A percentile compares a stretch with the other conserved stretches of the same genome.
Evolutionary conservation across 495 filamentous ascomycete genomes (phyloP).

Genomic region (Xylaria acuta): DNA sequence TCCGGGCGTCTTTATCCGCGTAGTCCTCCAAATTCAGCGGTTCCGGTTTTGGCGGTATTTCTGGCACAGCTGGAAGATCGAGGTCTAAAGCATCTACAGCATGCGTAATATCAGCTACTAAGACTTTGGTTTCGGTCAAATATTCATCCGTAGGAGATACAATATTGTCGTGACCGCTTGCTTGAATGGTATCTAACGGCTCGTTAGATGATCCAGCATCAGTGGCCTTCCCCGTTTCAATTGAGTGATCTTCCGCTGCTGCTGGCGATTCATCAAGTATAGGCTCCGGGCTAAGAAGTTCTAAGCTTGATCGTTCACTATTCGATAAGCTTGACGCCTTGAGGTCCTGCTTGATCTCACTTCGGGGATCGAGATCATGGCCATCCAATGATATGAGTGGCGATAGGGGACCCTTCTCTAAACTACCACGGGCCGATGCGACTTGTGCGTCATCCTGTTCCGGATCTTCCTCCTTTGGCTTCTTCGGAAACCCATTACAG

Average conservation of each 20-base stretch:
- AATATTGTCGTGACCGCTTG: background rate
- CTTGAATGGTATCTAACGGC: background rate
- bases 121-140: conserved; percentile 14
- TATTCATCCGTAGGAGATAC: background rate
- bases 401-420: conserved; percentile 33
- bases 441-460: conserved; percentile 31
- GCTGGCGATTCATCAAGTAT: conserved; percentile 32
- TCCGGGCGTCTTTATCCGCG: conserved; percentile 66
- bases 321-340: conserved; percentile 17
- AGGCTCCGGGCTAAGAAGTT: conserved; percentile 36
- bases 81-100: conserved; percentile 34
- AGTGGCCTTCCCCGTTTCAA: background rate
- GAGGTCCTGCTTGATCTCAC: conserved; percentile 20
- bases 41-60: conserved; percentile 48
- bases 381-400: conserved; percentile 56
- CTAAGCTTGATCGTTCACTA: conserved; percentile 30
- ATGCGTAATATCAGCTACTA: conserved; percentile 28
- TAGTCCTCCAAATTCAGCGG: conserved; percentile 57
- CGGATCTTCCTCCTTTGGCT: conserved; percentile 36
- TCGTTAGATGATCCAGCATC: background rate
- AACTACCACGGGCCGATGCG: background rate
- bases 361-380: conserved; percentile 24
- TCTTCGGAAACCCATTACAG: conserved; percentile 71
- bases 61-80: conserved; percentile 51
- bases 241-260: background rate